A percentile compares a stretch with the other conserved stretches of the same genome.
Conservation (phyloP, 1,139 yeast species). For the Nadsonia commutata region DNA sequence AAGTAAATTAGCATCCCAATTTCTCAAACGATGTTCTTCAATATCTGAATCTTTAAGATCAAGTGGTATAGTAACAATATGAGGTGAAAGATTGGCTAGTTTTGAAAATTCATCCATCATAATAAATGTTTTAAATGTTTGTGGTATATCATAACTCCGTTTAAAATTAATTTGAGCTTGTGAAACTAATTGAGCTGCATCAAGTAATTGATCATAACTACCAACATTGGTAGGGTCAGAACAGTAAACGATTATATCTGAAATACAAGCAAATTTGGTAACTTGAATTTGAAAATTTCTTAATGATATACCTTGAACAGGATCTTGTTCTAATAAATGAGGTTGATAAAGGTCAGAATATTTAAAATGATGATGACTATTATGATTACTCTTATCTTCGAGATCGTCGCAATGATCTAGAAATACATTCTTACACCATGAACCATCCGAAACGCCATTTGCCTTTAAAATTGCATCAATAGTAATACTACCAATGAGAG, state of each 20-base stretch:
- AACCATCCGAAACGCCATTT: constrained; percentile 1
- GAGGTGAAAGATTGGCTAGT: constrained; percentile 15
- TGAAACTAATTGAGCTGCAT: constrained; percentile 13
- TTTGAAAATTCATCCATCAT: constrained; percentile 14
- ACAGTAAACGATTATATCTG: constrained; percentile 57
- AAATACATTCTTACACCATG: background rate
- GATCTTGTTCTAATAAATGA: constrained; percentile 28
- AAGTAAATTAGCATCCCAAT: constrained; percentile 63
- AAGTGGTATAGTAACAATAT: constrained; percentile 18
- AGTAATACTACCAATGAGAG: constrained; percentile 48
- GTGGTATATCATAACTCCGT: constrained; percentile 8
- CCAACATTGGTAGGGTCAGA: constrained; percentile 23
- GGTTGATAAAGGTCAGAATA: constrained; percentile 22
- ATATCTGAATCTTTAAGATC: constrained; percentile 7
- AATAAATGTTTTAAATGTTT: constrained; percentile 13
- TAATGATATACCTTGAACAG: constrained; percentile 51
- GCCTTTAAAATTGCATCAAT: constrained; percentile 38
- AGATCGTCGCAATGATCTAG: constrained; percentile 6
- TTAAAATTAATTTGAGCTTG: constrained; percentile 15
- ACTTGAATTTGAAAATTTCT: constrained; percentile 71
- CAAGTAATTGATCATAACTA: constrained; percentile 8
- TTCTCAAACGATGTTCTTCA: constrained; percentile 23
- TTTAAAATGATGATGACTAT: background rate
- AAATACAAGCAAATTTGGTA: constrained; percentile 48
- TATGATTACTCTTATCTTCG: constrained; percentile 4